Evolutionary conservation across 1,284 basidiomycete genomes (phyloP).

Genomic region (Ustilago nuda): DNA sequence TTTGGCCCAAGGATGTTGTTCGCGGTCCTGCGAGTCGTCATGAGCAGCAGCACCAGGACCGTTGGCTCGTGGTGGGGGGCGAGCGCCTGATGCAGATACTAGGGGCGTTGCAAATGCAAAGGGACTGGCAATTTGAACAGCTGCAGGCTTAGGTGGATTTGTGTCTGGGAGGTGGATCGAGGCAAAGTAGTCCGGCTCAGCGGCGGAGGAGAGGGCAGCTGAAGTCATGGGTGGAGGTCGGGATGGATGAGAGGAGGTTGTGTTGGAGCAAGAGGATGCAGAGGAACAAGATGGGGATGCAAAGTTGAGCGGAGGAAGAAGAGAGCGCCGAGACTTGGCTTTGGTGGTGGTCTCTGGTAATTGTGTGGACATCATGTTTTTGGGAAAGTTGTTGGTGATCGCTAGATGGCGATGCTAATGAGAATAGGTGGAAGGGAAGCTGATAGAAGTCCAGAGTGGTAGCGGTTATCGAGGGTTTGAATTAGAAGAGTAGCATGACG

Average conservation of each 20-base stretch:
- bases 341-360: constrained; percentile 34
- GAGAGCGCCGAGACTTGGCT: constrained; percentile 31
- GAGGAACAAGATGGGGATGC: constrained; percentile 26
- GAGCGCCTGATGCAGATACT: constrained; percentile 29
- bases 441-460: neutral
- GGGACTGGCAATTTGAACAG: constrained; percentile 42
- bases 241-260: constrained; percentile 10
- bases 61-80: constrained; percentile 12
- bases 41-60: neutral
- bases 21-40: constrained; percentile 14
- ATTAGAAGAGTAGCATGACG: constrained; percentile 19
- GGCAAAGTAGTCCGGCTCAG: constrained; percentile 49
- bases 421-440: too few relatives aligned
- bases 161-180: constrained; percentile 32
- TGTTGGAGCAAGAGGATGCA: neutral
- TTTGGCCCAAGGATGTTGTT: constrained; percentile 48
- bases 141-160: constrained; percentile 20
- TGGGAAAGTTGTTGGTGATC: neutral
- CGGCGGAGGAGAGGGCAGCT: constrained; percentile 6
- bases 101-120: constrained; percentile 41
- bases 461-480: neutral
- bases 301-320: constrained; percentile 38
- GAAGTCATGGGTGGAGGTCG: constrained; percentile 15
- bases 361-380: constrained; percentile 37
- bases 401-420: neutral